Percentiles rank a stretch among this genome's conserved stretches.
phyloP scores from a whole-genome alignment of 345 rosid genomes.

The Conringia planisiliqua region DNA sequence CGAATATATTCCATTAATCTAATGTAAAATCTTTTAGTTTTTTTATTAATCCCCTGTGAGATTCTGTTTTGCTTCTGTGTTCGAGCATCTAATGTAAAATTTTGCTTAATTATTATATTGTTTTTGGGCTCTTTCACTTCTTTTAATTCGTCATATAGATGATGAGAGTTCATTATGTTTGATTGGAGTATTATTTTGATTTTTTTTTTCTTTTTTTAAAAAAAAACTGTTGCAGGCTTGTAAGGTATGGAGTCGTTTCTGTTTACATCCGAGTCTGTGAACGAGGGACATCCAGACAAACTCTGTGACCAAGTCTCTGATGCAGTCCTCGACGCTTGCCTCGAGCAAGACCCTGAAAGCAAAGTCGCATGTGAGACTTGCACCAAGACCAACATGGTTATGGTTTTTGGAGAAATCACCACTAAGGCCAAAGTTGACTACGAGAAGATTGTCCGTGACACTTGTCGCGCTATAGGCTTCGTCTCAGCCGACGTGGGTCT shows the following conservation, averaged over 20 bases:
- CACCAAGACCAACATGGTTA: slow-evolving; percentile 82
- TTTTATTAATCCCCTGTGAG: background rate
- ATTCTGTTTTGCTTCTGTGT: background rate
- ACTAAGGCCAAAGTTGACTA: slow-evolving; percentile 72
- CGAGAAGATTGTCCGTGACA: slow-evolving; percentile 75
- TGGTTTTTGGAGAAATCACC: slow-evolving; percentile 80
- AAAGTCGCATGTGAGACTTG: slow-evolving; percentile 85
- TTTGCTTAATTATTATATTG: background rate
- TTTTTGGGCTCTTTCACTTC: background rate
- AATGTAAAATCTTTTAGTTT: background rate
- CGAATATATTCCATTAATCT: background rate
- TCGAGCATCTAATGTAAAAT: background rate
- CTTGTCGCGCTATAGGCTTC: slow-evolving; percentile 63
- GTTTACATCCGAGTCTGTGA: slow-evolving; percentile 76
- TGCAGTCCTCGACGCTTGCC: slow-evolving; percentile 79
- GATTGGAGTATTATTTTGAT: no score
- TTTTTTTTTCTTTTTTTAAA: no score
- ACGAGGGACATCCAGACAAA: slow-evolving; percentile 87
- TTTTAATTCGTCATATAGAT: no score
- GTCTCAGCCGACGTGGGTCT: slow-evolving; percentile 71
- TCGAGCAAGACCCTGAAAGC: slow-evolving; percentile 75
- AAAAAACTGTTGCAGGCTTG: slow-evolving; percentile 23
- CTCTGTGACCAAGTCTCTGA: slow-evolving; percentile 78
- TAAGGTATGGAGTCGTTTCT: slow-evolving; percentile 62
- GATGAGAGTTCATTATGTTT: no score